Base-by-base conservation (phyloP, 2,329 filamentous ascomycete genomes). In the Colletotrichum chlorophyti region DNA sequence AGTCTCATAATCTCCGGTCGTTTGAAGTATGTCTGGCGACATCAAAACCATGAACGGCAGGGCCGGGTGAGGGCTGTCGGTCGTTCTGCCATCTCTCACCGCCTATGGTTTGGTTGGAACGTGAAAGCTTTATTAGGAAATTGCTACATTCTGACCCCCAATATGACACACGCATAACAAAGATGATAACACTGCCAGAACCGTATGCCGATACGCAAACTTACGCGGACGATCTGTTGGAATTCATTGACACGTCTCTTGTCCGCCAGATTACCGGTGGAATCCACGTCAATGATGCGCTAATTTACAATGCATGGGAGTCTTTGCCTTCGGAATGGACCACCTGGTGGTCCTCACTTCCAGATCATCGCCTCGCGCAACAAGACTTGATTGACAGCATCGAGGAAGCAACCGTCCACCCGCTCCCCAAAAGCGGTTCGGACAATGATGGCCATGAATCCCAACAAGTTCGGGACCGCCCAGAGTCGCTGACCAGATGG, bases 201-300 rank as follows among this genome's bases (percentile, higher is more conserved):
- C 21, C 19, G 1, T 49, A 55, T n/a, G 3, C 6, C 11, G 4
- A 6, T 3, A 4, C 12, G 4, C 14, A 34, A 0, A 9, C 19
- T 2, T 70, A 71, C 40, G 65, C 67, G 3, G 27, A 65, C 3
- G 47, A 66, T 6, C 60, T 72, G 0, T 52, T 50, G 6, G 32
- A 49, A 1, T 70, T 72, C 26, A 55, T 69, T n/a, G 35, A 57
- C 5, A 63, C 68, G 6, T 62, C 70, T 5, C 53, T 72, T 11
- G 62, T 71, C 10, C 67, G 64, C 6, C 70, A 72, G 26, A 66
- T 72, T 27, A 70, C 69, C 1, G 70, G 70, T 3, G 70, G 66
- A n/a, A 67, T 72, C 26, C 70, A 72, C 48, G 70, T 72, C 49
- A 72, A 72, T 35, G 70, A 72, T 53, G 67, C 70, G 2, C 47